Base-by-base conservation (phyloP, 768 basidiomycete genomes). In the Phanerodontia chrysosporium region DNA sequence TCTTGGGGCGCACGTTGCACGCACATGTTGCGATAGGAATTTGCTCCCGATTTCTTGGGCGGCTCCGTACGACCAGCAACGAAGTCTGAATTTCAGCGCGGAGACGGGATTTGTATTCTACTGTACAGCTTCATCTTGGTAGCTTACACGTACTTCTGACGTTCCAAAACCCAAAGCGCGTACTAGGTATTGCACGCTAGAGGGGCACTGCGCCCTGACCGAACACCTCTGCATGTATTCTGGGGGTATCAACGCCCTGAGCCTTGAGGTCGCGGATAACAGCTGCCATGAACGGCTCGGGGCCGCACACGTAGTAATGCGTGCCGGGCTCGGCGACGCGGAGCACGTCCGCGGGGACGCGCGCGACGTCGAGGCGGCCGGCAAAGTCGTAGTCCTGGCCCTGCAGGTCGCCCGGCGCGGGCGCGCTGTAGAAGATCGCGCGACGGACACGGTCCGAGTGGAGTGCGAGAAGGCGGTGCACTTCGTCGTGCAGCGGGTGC, bases 281-380 rank as follows among this genome's bases (percentile, higher is more conserved):
- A 14, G 60, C 61, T 6, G 48, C 58, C 66, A 67, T 67, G 54
- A 67, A 67, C 51, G 7, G 18, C 62, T 60, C 62, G 28, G 66
- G 66, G 12, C 66, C 66, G 32, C 66, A 67, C 21, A 67, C 62
- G 45, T 62, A 67, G 49, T 67, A 67, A 55, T 65, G 60, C 36
- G 62, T 51, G 25, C 32, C 42, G 44, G 29, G 12, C 28, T 62
- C 66, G 18, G 51, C 64, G 36, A 65, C 30, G 42, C 55, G 45
- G 10, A 64, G 55, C 30, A 55, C 49, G 18, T 55, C 61, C 14
- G 21, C 27, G 14, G 51, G 45, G 9, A 64, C 61, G 55, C 45
- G 55, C 6, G 39, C 58, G 42, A 65, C 35, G 28, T 58, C 57
- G 45, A 65, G 24, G 24, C 66, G 62, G 0, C 66, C 64, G 39